Base-by-base conservation (phyloP, 192 early-diverging fungal genomes). In the Phlyctochytrium bullatum region DNA sequence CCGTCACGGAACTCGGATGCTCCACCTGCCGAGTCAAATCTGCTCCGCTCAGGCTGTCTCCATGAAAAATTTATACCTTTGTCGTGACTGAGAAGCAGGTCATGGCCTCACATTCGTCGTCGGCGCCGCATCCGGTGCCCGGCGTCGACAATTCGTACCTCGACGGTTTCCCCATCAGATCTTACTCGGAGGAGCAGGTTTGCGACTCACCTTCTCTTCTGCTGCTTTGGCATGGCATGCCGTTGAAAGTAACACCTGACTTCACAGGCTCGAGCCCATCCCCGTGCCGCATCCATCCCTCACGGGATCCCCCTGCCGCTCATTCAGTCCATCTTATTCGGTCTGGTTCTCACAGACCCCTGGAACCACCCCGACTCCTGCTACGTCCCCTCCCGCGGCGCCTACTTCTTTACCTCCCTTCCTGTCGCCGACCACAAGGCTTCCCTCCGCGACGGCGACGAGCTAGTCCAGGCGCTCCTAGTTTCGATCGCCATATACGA, bases 291-390 rank as follows among this genome's bases (percentile, higher is more conserved):
- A 1, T 2, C 57, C 27, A 58, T 72, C 30, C 70, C 70, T 12
- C 40, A 33, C 2, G 62, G 56, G 3, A 36, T 72, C 30, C 63
- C 63, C 17, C 50, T 66, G 12, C 57, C 57, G 1, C 64, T 72
- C 23, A 59, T 65, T 2, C 70, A 66, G 20, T 51, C 23, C 17
- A 72, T 72, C 60, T 59, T 72, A 27, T 72, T 72, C 61, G 64
- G 64, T 1, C 64, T 72, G 25, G 64, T 72, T 0, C 70, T 72
- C 3, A 72, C 70, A 16, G 70, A 72, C 34, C 64, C 70, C 57
- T 72, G 58, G 54, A 57, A 57, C 25, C 54, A 57, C 12, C 12
- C 27, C 20, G 54, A 57, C 6, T 20, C 16, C 31, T 54, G 56
- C 40, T 64, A 56, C 20, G 70, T 63, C 63, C 51, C 64, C 3